Evolutionary conservation across 2,329 filamentous ascomycete genomes (phyloP).

Genomic region (Hypoxylon sp.): DNA sequence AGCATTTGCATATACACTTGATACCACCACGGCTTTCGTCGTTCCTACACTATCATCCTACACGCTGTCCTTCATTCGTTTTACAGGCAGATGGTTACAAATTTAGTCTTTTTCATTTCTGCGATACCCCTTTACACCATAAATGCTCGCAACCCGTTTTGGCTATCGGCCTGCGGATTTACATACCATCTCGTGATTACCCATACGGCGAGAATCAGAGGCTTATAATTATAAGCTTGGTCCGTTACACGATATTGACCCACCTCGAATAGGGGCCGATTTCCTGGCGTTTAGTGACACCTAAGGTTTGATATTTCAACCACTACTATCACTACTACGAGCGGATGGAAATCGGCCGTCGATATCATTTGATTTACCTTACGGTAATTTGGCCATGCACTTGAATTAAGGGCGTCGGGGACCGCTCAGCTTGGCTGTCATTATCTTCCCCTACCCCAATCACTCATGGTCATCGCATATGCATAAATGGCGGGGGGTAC

Average conservation of each 20-base stretch:
- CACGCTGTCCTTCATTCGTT: constrained; percentile 37
- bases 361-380: constrained; percentile 15
- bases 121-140: constrained; percentile 42
- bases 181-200: constrained; percentile 30
- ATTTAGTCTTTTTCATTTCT: constrained; percentile 26
- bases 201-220: constrained; percentile 14
- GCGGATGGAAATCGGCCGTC: not conserved
- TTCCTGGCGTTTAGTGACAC: constrained; percentile 4
- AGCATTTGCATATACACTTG: constrained; percentile 48
- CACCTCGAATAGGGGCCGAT: constrained; percentile 20
- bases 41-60: constrained; percentile 29
- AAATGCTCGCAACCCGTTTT: constrained; percentile 36
- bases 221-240: constrained; percentile 7
- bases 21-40: constrained; percentile 43
- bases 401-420: constrained; percentile 11
- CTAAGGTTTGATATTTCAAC: not conserved
- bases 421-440: constrained; percentile 22
- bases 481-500: constrained; percentile 41
- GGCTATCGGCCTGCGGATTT: constrained; percentile 24
- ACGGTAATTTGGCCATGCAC: constrained; percentile 17
- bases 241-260: constrained; percentile 25
- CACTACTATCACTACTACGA: constrained; percentile 6
- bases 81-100: constrained; percentile 22
- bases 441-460: constrained; percentile 21
- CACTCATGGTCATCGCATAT: constrained; percentile 38